Base-by-base conservation (phyloP, 2,329 filamentous ascomycete species). In the Claviceps pazoutovae region DNA sequence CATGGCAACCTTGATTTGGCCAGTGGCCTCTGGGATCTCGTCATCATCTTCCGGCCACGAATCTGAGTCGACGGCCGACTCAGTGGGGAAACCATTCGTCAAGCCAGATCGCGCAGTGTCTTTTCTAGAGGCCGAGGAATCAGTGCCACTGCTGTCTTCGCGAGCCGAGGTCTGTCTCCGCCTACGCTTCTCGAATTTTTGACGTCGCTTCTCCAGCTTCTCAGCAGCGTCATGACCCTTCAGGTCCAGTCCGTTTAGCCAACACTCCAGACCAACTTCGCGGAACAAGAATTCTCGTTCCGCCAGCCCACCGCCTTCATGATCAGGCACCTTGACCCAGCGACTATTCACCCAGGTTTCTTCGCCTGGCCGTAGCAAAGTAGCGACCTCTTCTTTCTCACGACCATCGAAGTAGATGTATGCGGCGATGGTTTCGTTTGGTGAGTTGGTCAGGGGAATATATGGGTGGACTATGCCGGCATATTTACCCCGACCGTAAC, bases 391-490 rank as follows among this genome's bases (percentile, higher is more conserved):
- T 66, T 98, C 93, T 67, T 98, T 98, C 55, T 80, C 79, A 56
- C 93, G 78, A 17, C 93, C 93, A 68, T 98, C 93, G 64, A 98
- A 98, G 71, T 98, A 98, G 60, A 98, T 97, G 68, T 98, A 98
- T 39, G 91, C 93, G 36, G 93, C 93, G 60, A 98, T 91, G 14
- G 93, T 98, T 71, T 98, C 93, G 68, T 96, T 95, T 52, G 88
- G 84, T 36, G 88, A 95, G 55, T 86, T 84, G 19, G 93, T 97
- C 71, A 96, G 82, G 50, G 93, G 88, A 56, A 91, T 85, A 69
- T 98, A 98, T 1, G 91, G 88, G 51, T 79, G 82, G 56, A 96
- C 76, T n/a, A 74, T 68, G 57, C 77, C 75, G 53, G 69, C 65
- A 57, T 68, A 70, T 58, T 72, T 74, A 36, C 70, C 68, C 42